phyloP scores from a whole-genome alignment of 768 basidiomycete species.

The Tylopilus intermedius region DNA sequence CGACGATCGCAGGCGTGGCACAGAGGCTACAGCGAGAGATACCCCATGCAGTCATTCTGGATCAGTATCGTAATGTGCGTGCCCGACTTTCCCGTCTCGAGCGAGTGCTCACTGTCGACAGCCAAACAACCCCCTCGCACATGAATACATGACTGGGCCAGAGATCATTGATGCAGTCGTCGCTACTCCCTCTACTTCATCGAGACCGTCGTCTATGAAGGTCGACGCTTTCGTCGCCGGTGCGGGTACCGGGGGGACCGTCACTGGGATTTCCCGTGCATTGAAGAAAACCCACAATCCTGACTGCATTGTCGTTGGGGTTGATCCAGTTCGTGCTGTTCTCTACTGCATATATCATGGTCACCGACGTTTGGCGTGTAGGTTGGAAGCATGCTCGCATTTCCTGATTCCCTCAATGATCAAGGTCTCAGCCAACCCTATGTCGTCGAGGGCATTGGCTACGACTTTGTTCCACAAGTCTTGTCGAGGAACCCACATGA shows the following conservation, averaged over 20 bases:
- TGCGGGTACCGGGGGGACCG: constrained; percentile 92
- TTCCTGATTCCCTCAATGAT: constrained; percentile 60
- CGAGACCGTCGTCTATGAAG: constrained; percentile 60
- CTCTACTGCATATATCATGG: neutral
- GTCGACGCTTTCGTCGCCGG: constrained; percentile 81
- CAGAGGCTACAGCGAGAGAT: constrained; percentile 70
- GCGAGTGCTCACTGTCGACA: constrained; percentile 21
- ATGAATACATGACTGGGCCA: constrained; percentile 84
- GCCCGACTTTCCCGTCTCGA: neutral
- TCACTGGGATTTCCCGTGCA: constrained; percentile 81
- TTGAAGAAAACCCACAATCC: constrained; percentile 76
- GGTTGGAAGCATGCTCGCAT: constrained; percentile 85
- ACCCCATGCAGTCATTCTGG: constrained; percentile 81
- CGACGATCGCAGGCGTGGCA: constrained; percentile 83
- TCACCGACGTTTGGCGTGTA: constrained; percentile 28
- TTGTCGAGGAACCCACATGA: constrained; percentile 57
- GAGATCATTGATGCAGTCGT: constrained; percentile 83
- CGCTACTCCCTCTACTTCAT: constrained; percentile 56
- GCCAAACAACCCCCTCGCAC: constrained; percentile 85
- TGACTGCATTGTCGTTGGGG: constrained; percentile 69
- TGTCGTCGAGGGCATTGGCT: constrained; percentile 93
- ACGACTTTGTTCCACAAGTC: constrained; percentile 88
- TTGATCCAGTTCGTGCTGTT: constrained; percentile 72
- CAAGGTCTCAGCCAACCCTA: constrained; percentile 48
- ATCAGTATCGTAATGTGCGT: constrained; percentile 82